Percentiles rank a stretch among this genome's conserved stretches.
These are phyloP conservation scores for Ilex asprella DNA, from an alignment of 257 asterid genomes.

Conservation along the genomic window DNA sequence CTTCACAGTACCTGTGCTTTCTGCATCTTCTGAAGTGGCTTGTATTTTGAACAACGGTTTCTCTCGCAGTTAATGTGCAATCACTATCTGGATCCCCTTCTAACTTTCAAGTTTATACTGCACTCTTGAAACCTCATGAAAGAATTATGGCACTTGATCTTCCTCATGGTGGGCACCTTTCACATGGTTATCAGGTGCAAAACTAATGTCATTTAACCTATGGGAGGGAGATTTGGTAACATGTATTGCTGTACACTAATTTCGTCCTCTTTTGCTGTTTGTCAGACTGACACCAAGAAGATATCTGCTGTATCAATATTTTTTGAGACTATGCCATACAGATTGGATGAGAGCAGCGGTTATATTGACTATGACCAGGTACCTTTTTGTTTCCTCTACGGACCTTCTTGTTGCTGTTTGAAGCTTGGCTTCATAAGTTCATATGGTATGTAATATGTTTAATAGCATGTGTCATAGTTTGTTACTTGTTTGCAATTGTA, in stretches of 20 bases:
- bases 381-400: constrained; percentile 9
- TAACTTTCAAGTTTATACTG: constrained; percentile 93
- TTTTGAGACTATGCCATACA: constrained; percentile 97
- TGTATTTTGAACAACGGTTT: background rate
- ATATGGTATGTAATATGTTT: no score
- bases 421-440: background rate
- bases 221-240: background rate
- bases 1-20: no score
- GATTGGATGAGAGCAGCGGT: constrained; percentile 90
- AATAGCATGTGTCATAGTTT: background rate
- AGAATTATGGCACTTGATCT: constrained; percentile 99
- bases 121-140: constrained; percentile 88
- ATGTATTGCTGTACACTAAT: background rate
- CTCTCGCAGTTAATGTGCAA: constrained; percentile 83
- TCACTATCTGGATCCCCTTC: constrained; percentile 95
- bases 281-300: constrained; percentile 95
- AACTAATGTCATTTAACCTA: constrained; percentile 6
- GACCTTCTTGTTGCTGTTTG: background rate
- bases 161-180: constrained; percentile 98
- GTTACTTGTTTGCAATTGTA: background rate
- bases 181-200: constrained; percentile 97
- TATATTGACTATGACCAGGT: constrained; percentile 98
- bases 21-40: background rate
- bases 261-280: background rate
- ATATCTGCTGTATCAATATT: constrained; percentile 92